Evolutionary conservation across 2,329 filamentous ascomycete genomes (phyloP).

Genomic region (Cladophialophora exuberans): DNA sequence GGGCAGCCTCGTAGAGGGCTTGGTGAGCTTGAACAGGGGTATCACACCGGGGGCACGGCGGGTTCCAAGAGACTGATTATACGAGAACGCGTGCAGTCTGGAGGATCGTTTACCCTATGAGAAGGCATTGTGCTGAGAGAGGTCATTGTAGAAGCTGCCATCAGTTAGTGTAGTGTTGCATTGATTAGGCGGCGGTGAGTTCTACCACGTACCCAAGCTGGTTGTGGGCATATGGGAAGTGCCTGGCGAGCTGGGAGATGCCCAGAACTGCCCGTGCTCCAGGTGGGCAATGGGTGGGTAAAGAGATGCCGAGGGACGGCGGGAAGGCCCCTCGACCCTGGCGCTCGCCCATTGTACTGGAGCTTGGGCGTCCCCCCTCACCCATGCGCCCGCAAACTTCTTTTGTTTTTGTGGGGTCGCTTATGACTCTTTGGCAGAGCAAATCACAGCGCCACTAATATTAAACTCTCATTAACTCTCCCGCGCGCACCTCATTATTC

Average conservation of each 20-base stretch:
- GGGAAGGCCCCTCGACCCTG: not conserved
- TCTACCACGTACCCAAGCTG: too few species aligned
- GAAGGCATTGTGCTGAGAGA: not conserved
- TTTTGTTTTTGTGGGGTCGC: slow-evolving; percentile 13
- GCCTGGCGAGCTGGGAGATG: too few species aligned
- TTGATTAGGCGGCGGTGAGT: too few species aligned
- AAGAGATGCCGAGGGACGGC: slow-evolving; percentile 8
- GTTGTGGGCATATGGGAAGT: too few species aligned
- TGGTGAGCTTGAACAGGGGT: not conserved
- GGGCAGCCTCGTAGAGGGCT: slow-evolving; percentile 17
- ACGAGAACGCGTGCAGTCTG: too few species aligned
- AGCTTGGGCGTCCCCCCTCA: slow-evolving; percentile 1
- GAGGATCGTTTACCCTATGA: slow-evolving; percentile 1
- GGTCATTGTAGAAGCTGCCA: not conserved
- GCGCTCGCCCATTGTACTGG: not conserved
- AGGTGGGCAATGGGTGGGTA: too few species aligned
- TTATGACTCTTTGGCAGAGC: slow-evolving; percentile 7
- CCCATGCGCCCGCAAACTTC: not conserved
- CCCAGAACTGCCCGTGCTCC: too few species aligned
- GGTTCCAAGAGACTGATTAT: too few species aligned
- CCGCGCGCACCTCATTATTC: not conserved
- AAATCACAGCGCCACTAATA: slow-evolving; percentile 7
- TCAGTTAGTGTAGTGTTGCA: not conserved
- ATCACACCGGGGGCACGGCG: too few species aligned
- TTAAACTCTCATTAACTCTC: not conserved